phyloP scores from a whole-genome alignment of 805 yeast genomes.

The Saccharomyces cerevisiae region DNA sequence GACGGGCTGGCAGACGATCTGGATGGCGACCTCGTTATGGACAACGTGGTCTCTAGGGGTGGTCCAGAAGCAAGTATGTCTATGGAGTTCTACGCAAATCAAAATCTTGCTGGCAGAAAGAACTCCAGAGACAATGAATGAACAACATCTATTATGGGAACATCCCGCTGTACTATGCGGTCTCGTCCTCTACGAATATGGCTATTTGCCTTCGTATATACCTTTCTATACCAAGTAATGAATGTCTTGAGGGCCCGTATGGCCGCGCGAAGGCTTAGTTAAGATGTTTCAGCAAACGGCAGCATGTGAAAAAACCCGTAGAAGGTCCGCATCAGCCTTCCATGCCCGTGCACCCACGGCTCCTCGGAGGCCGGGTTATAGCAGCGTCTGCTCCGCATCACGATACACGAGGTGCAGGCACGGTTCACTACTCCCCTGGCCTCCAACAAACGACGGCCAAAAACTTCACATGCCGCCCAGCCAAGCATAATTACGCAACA shows the following conservation, averaged over 20 bases:
- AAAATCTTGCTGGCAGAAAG: constrained; percentile 9
- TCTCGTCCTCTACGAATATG: not conserved
- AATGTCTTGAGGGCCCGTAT: not conserved
- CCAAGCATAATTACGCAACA: not conserved
- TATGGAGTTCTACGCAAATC: constrained; percentile 13
- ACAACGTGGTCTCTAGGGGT: constrained; percentile 5
- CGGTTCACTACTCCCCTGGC: not conserved
- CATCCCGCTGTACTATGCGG: not conserved
- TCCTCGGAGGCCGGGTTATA: not conserved
- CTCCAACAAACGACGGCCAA: not conserved
- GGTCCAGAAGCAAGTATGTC: constrained; percentile 23
- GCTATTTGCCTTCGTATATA: not conserved
- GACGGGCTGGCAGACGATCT: constrained; percentile 25
- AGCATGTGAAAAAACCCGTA: not conserved
- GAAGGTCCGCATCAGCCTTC: not conserved
- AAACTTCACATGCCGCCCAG: not conserved
- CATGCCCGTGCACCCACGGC: not conserved
- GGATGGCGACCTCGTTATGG: constrained; percentile 10
- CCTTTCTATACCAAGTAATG: not conserved
- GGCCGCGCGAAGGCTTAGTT: not conserved
- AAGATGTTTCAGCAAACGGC: not conserved
- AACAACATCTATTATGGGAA: not conserved
- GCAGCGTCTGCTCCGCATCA: not conserved
- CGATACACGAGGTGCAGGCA: not conserved
- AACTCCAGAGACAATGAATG: constrained; percentile 1